Base-by-base conservation (phyloP, 2,329 filamentous ascomycete species). In the Metarhizium rileyi region DNA sequence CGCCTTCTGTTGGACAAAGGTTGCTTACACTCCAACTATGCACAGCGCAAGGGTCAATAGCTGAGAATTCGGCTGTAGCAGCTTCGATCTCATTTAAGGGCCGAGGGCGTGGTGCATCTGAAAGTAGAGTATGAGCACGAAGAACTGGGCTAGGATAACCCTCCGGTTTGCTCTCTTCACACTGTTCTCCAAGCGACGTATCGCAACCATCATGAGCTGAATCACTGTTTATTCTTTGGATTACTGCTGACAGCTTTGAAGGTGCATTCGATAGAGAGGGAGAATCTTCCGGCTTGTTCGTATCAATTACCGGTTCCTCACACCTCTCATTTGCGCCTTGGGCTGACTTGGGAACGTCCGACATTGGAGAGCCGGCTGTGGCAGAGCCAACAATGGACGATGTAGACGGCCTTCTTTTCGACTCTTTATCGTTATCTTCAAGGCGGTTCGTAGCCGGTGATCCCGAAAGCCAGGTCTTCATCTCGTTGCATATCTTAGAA, bases 401-500 rank as follows among this genome's bases (percentile, higher is more conserved):
- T 25, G 14, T 25, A 8, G 22, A 25, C 22, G 38, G 12, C 22
- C 25, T 42, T 3, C 14, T 9, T 42, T 42, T 23, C 2, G 38
- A 7, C 5, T 25, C 22, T 42, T 8, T 22, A 25, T 42, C 38
- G 16, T 10, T 12, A 14, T 10, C 7, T 16, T 33, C 30, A 14
- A 33, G 4, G 16, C 8, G 16, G 7, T 33, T 33, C 30, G 10
- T 14, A 12, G 30, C 38, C 14, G 20, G 42, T 12, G 22, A 20
- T 14, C 25, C 10, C 2, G 18, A 41, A 36, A 51, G 46, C 49
- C 49, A 51, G 16, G 20, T 25, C n/a, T 42, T 51, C 46, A 51
- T 48, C 36, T 45, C 41, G 20, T 48, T 25, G 35, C 49, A 51
- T 18, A 51, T 41, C 26, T 46, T 45, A 18, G 49, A 23, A 35